These are phyloP conservation scores for Candida berthetii DNA, from an alignment of 805 yeast genomes.

Conservation along the genomic window DNA sequence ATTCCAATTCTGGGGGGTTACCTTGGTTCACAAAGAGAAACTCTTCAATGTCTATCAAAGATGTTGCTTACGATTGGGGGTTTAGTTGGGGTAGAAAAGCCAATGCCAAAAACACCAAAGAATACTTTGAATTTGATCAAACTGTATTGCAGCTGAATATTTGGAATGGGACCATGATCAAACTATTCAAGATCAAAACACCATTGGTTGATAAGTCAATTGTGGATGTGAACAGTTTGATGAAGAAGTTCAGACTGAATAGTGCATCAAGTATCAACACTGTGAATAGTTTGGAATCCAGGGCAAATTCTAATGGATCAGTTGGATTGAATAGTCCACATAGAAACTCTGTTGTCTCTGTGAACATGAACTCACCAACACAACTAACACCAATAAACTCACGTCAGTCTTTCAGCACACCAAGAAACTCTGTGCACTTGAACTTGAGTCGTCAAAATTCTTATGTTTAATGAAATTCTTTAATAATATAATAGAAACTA, in stretches of 20 bases:
- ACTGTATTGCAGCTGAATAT: constrained; percentile 34
- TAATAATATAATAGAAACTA: not conserved
- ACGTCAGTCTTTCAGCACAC: constrained; percentile 19
- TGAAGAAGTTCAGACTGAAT: constrained; percentile 29
- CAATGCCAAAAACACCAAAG: constrained; percentile 7
- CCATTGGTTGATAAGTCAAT: constrained; percentile 33
- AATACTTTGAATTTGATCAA: constrained; percentile 16
- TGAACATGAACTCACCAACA: constrained; percentile 16
- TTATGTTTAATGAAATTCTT: not conserved
- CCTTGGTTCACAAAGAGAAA: constrained; percentile 19
- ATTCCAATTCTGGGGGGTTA: constrained; percentile 5
- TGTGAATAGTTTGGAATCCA: constrained; percentile 9
- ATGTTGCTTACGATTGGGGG: constrained; percentile 32
- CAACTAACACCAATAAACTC: constrained; percentile 22
- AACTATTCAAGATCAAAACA: constrained; percentile 41
- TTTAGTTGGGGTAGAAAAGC: constrained; percentile 17
- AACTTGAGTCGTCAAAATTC: constrained; percentile 14
- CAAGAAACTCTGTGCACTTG: constrained; percentile 15
- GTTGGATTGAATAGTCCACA: constrained; percentile 3
- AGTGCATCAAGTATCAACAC: constrained; percentile 18
- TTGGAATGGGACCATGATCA: constrained; percentile 47
- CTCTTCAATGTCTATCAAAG: constrained; percentile 17
- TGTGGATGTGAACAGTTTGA: constrained; percentile 31
- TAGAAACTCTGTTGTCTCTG: constrained; percentile 4
- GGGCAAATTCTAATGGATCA: constrained; percentile 1